phyloP scores from a whole-genome alignment of 257 asterid species.

The Nicotiana tomentosiformis region DNA sequence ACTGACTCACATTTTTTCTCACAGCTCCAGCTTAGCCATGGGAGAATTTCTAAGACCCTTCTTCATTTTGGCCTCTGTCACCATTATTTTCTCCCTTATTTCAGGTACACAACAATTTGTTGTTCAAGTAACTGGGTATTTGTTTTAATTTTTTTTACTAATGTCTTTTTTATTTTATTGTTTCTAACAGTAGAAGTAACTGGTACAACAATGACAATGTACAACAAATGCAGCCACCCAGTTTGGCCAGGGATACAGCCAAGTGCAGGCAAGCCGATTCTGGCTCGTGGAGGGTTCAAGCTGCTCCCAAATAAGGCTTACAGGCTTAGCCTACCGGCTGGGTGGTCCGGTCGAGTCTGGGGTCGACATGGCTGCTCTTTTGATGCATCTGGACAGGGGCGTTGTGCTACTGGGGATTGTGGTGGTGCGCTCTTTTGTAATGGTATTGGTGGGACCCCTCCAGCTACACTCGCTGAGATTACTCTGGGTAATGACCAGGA shows the following conservation, averaged over 20 bases:
- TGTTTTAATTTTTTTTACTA: neutral
- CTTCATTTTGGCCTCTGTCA: constrained; percentile 29
- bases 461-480: constrained; percentile 86
- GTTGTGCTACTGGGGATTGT: constrained; percentile 92
- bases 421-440: constrained; percentile 80
- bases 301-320: constrained; percentile 51
- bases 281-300: constrained; percentile 77
- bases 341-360: constrained; percentile 95
- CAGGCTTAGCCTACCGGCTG: constrained; percentile 54
- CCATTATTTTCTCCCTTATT: constrained; percentile 27
- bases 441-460: constrained; percentile 89
- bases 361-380: constrained; percentile 89
- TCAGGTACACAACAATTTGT: constrained; percentile 27
- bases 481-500: constrained; percentile 77
- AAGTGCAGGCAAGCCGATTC: constrained; percentile 55
- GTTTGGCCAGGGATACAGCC: constrained; percentile 97
- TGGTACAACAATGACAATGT: constrained; percentile 60
- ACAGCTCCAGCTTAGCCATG: constrained; percentile 26
- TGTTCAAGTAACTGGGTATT: too few relatives aligned
- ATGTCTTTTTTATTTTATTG: neutral
- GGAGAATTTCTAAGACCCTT: constrained; percentile 27
- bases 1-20: neutral
- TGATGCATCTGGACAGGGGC: constrained; percentile 60
- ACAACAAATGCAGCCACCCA: constrained; percentile 72
- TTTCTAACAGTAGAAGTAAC: constrained; percentile 24